Percentiles rank a stretch among this genome's conserved stretches.
Evolutionary conservation across 106 monocot genomes (phyloP).

Genomic region (Agapanthus africanus): DNA sequence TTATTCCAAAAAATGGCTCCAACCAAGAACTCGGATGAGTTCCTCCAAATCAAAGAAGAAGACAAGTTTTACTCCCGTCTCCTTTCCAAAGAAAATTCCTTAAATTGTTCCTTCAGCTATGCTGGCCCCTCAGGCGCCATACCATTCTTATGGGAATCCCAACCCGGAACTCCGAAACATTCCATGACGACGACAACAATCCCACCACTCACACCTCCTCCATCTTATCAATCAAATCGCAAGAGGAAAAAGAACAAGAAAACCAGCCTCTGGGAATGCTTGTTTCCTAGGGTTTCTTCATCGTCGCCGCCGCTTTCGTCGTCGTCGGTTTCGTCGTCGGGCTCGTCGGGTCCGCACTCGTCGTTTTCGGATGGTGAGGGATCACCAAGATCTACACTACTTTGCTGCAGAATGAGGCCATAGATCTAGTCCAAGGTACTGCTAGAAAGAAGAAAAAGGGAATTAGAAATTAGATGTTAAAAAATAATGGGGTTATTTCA

Average conservation of each 20-base stretch:
- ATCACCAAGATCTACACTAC: conserved; percentile 11
- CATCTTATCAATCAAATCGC: conserved; percentile 27
- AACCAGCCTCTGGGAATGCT: conserved; percentile 7
- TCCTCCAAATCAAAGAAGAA: conserved; percentile 18
- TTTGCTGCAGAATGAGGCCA: no score
- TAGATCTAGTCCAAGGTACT: no score
- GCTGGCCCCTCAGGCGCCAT: conserved; percentile 38
- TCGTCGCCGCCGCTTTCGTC: background rate
- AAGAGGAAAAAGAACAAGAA: conserved; percentile 9
- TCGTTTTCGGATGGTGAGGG: background rate
- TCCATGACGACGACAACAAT: conserved; percentile 6
- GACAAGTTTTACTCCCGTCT: conserved; percentile 30
- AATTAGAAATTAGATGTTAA: no score
- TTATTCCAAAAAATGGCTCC: conserved; percentile 17
- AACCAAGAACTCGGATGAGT: conserved; percentile 14
- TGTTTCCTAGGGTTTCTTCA: conserved; percentile 7
- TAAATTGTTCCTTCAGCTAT: conserved; percentile 41
- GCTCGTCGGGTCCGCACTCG: background rate
- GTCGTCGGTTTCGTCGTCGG: background rate
- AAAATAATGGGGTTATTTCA: no score
- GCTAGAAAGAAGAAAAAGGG: no score
- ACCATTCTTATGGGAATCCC: conserved; percentile 70
- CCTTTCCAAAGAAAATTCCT: conserved; percentile 29
- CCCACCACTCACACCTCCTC: conserved; percentile 64
- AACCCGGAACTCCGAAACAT: conserved; percentile 59